phyloP scores from a whole-genome alignment of 176 grass and related monocot genomes.

The Zoysia japonica region DNA sequence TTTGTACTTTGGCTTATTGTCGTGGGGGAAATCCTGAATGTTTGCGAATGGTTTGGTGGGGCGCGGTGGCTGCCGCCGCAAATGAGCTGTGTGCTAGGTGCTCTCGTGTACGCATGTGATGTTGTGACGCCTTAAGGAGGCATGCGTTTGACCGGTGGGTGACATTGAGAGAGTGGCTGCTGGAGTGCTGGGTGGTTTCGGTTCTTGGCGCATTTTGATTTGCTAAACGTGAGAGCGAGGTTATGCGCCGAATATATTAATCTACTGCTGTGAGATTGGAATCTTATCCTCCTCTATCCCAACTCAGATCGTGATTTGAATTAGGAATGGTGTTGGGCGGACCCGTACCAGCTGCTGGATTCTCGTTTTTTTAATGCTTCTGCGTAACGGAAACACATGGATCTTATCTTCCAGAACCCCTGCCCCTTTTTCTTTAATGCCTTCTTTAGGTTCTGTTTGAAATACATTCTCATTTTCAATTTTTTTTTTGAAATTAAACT shows the following conservation, averaged over 20 bases:
- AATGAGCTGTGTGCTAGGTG: not conserved
- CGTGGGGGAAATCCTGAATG: not conserved
- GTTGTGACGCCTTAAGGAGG: not conserved
- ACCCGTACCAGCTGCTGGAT: slow-evolving; percentile 35
- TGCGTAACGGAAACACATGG: not conserved
- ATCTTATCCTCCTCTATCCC: slow-evolving; percentile 46
- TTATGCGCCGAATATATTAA: slow-evolving; percentile 24
- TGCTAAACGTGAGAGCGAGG: slow-evolving; percentile 15
- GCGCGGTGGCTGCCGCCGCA: not conserved
- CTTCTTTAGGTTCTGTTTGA: not conserved
- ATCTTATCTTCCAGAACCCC: slow-evolving; percentile 21
- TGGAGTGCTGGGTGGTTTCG: not conserved
- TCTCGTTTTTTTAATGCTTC: slow-evolving; percentile 18
- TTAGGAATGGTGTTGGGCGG: not conserved
- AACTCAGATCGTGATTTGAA: slow-evolving; percentile 48
- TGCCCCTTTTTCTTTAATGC: not conserved
- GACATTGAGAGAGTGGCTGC: not conserved
- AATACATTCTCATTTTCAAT: too few species aligned
- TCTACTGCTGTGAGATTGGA: slow-evolving; percentile 40
- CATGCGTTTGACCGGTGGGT: slow-evolving; percentile 13
- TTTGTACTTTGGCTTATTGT: not conserved
- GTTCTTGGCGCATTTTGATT: slow-evolving; percentile 27
- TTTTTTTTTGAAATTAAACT: too few species aligned
- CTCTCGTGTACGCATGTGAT: not conserved
- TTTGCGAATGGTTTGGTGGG: slow-evolving; percentile 15